Evolutionary conservation across 768 basidiomycete species (phyloP).

Genomic region (Trametes meyenii): DNA sequence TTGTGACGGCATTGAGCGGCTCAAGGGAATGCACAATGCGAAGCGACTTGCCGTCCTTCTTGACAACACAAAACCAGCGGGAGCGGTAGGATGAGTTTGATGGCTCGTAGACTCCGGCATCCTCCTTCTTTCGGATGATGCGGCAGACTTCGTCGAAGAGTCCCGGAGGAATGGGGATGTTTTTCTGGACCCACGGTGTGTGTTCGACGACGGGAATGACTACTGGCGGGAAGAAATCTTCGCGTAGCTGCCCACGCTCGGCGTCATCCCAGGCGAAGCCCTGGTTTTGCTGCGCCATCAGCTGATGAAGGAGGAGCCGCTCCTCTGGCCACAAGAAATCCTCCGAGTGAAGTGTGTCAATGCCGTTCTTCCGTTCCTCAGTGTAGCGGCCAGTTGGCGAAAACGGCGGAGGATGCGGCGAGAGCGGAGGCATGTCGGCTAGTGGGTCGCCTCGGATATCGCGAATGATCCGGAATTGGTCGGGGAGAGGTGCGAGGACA

Average conservation of each 20-base stretch:
- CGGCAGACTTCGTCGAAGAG: constrained; percentile 34
- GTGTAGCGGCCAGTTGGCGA: constrained; percentile 19
- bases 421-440: constrained; percentile 11
- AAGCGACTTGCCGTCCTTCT: constrained; percentile 30
- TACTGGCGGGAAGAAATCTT: constrained; percentile 32
- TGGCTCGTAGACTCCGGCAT: constrained; percentile 43
- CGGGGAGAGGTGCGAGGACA: constrained; percentile 24
- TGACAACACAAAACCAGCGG: constrained; percentile 43
- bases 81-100: constrained; percentile 43
- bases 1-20: constrained; percentile 30
- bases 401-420: constrained; percentile 16
- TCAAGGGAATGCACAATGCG: constrained; percentile 32
- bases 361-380: constrained; percentile 14
- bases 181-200: constrained; percentile 31
- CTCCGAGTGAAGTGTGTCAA: constrained; percentile 16
- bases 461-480: constrained; percentile 25
- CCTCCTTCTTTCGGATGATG: constrained; percentile 40
- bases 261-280: constrained; percentile 44
- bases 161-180: constrained; percentile 33
- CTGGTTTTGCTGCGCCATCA: constrained; percentile 28
- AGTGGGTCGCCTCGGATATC: constrained; percentile 24
- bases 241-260: constrained; percentile 38
- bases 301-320: constrained; percentile 35
- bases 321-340: constrained; percentile 40
- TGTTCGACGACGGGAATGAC: constrained; percentile 39